These are phyloP conservation scores for Ogataea haglerorum DNA, from an alignment of 805 yeast genomes.

Conservation along the genomic window DNA sequence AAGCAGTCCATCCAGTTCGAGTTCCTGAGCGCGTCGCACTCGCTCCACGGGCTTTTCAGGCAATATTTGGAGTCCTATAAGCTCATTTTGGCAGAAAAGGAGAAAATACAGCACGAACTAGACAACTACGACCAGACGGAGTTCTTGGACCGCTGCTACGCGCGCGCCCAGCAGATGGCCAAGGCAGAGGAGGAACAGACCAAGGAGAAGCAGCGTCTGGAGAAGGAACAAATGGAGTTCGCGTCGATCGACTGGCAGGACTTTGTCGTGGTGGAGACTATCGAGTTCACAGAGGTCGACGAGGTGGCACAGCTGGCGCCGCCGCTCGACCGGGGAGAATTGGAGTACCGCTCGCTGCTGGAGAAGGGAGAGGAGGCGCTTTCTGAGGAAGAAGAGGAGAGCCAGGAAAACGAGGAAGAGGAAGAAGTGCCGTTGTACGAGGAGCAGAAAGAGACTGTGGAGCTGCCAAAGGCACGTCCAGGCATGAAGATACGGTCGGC, in stretches of 20 bases:
- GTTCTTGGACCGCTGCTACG: conserved; percentile 45
- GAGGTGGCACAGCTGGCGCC: conserved; percentile 49
- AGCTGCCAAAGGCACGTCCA: conserved; percentile 1
- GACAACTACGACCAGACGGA: conserved; percentile 26
- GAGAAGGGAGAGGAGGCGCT: conserved; percentile 40
- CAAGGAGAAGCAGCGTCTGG: conserved; percentile 31
- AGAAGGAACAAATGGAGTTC: conserved; percentile 47
- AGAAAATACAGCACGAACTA: conserved; percentile 17
- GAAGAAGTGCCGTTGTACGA: conserved; percentile 13
- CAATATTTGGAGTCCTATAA: conserved; percentile 56
- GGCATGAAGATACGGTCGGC: conserved; percentile 68
- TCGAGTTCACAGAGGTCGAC: conserved; percentile 63
- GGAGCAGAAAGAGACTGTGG: conserved; percentile 5
- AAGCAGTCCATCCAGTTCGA: conserved; percentile 56
- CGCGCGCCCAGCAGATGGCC: conserved; percentile 53
- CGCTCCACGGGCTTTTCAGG: conserved; percentile 51
- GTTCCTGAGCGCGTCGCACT: conserved; percentile 59
- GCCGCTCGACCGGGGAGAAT: conserved; percentile 56
- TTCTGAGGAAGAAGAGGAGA: conserved; percentile 30
- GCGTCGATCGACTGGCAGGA: conserved; percentile 88
- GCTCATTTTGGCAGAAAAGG: conserved; percentile 30
- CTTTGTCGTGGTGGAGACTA: conserved; percentile 65
- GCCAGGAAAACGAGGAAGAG: conserved; percentile 7
- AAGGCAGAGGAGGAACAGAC: conserved; percentile 33
- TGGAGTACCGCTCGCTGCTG: conserved; percentile 59